Base-by-base conservation (phyloP, 768 basidiomycete species). In the Phallus indusiatus region DNA sequence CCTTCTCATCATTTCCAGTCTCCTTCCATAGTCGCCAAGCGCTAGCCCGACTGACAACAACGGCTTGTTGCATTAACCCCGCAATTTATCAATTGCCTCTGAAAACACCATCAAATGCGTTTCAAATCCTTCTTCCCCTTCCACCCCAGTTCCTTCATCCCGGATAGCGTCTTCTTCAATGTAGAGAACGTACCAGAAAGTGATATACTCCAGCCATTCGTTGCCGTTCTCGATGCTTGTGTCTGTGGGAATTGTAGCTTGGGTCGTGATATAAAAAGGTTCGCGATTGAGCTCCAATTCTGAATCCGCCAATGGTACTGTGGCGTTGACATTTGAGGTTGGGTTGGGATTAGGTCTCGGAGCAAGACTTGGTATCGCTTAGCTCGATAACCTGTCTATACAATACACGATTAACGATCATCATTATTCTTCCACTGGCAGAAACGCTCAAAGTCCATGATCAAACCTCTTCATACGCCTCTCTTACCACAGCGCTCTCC, bases 381-480 rank as follows among this genome's bases (percentile, higher is more conserved):
- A 21, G 72, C 75, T 2, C 70, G 72, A 65, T 77, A 80, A 10
- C 82, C 81, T 5, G 79, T 76, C 83, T 83, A 62, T 10, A 14
- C n/a, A n/a, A 4, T 42, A 12, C 16, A 8, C 42, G n/a, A 42
- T 42, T 42, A n/a, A 14, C 9, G n/a, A 10, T n/a, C n/a, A 10
- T 22, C 47, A 37, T 24, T n/a, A 11, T 17, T 22, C 12, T 21
- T 42, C 16, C 5, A 28, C n/a, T n/a, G n/a, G n/a, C n/a, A 5
- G 24, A 18, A 33, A 33, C 18, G 37, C 16, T 54, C 28, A 34
- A 28, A 28, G 2, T 28, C 7, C 28, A 50, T 8, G 20, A n/a
- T 62, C 71, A 46, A 60, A 83, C 84, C 78, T 86, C 84, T 66
- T 86, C 84, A 65, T 83, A 80, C 3, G 81, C 84, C 70, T 86